phyloP scores from a whole-genome alignment of 805 yeast species.

The Candida taoyuanica region DNA sequence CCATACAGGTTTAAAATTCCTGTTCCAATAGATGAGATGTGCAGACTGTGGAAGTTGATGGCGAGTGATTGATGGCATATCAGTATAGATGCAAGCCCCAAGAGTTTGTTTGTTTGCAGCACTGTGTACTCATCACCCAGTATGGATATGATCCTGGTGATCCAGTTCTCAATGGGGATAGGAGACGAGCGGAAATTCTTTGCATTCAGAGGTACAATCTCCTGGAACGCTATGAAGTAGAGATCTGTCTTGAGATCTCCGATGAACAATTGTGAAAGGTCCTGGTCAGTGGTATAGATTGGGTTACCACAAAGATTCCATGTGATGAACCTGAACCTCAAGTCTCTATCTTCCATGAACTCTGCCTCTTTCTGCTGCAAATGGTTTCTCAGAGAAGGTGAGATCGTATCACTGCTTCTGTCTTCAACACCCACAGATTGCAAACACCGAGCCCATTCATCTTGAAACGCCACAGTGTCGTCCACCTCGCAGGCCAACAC shows the following conservation, averaged over 20 bases:
- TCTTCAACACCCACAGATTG: conserved; percentile 4
- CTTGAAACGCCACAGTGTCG: conserved; percentile 3
- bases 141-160: conserved; percentile 20
- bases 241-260: conserved; percentile 27
- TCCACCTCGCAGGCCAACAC: background rate
- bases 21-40: conserved; percentile 45
- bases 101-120: conserved; percentile 41
- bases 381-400: conserved; percentile 15
- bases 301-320: conserved; percentile 38
- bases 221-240: conserved; percentile 44
- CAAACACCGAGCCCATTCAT: conserved; percentile 11
- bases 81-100: conserved; percentile 48
- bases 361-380: conserved; percentile 13
- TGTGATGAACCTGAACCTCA: conserved; percentile 29
- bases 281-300: conserved; percentile 15
- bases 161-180: conserved; percentile 33
- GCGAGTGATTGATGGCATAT: conserved; percentile 32
- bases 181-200: conserved; percentile 32
- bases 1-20: conserved; percentile 57
- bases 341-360: conserved; percentile 17
- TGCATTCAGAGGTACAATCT: conserved; percentile 45
- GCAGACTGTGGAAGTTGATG: conserved; percentile 36
- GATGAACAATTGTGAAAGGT: conserved; percentile 16
- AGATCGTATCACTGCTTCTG: conserved; percentile 3
- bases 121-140: conserved; percentile 30